These are phyloP conservation scores for Quercus ilex DNA, from an alignment of 306 rosid species.

Conservation along the genomic window DNA sequence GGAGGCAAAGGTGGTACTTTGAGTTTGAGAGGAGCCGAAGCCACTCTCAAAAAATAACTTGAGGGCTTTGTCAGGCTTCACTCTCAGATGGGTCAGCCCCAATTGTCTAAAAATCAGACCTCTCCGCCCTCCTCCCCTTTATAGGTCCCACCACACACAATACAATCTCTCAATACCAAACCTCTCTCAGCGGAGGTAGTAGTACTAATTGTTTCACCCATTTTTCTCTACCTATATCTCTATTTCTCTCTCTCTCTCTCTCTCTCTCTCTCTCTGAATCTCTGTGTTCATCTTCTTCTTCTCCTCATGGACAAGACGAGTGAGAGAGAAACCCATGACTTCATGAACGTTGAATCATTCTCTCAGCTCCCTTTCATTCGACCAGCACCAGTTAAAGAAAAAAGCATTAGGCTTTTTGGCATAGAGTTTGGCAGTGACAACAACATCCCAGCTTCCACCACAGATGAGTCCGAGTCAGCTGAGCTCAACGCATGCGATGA, in stretches of 20 bases:
- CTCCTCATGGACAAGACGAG: constrained; percentile 54
- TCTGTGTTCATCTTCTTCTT: background rate
- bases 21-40: constrained; percentile 42
- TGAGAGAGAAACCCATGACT: constrained; percentile 79
- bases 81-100: constrained; percentile 79
- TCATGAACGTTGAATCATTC: constrained; percentile 93
- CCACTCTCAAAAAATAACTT: constrained; percentile 32
- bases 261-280: background rate
- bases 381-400: constrained; percentile 57
- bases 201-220: background rate
- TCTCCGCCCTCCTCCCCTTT: constrained; percentile 37
- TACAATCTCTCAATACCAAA: background rate
- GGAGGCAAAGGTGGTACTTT: constrained; percentile 54
- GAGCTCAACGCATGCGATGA: constrained; percentile 34
- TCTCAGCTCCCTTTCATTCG: constrained; percentile 97
- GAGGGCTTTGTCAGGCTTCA: constrained; percentile 78
- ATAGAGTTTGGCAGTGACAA: constrained; percentile 52
- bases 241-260: background rate
- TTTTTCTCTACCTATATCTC: background rate
- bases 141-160: constrained; percentile 50
- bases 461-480: constrained; percentile 24
- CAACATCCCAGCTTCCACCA: background rate
- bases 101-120: constrained; percentile 47
- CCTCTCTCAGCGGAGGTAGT: no score
- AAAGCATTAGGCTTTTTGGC: constrained; percentile 77